phyloP scores from a whole-genome alignment of 2,329 filamentous ascomycete genomes.

The Falciphora oryzae region DNA sequence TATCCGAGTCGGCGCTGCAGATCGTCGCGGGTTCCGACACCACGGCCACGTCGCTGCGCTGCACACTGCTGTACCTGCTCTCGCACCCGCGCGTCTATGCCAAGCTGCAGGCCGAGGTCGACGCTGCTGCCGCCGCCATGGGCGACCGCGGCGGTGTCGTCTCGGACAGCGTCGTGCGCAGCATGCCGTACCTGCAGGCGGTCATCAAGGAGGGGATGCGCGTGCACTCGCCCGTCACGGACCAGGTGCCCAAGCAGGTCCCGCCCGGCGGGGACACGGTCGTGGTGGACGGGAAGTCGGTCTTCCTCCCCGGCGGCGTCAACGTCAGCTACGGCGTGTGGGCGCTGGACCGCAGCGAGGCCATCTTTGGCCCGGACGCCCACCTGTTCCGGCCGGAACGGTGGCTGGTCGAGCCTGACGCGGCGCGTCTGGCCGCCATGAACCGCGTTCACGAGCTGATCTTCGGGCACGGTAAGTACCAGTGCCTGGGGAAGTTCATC shows the following conservation, averaged over 20 bases:
- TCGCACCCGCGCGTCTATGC: constrained; percentile 12
- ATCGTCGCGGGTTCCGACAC: constrained; percentile 44
- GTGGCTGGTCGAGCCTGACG: constrained; percentile 27
- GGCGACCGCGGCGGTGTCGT: constrained; percentile 2
- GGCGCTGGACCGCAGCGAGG: constrained; percentile 7
- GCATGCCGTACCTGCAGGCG: constrained; percentile 30
- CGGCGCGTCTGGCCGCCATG: constrained; percentile 23
- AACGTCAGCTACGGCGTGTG: constrained; percentile 16
- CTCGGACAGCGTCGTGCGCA: constrained; percentile 10
- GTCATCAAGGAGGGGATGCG: constrained; percentile 33
- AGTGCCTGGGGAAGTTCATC: constrained; percentile 26
- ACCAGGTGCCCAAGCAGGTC: constrained; percentile 20
- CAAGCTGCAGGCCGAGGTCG: constrained; percentile 15
- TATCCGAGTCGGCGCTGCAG: not conserved
- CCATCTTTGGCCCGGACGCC: constrained; percentile 29
- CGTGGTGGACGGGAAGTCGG: constrained; percentile 15
- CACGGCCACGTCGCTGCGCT: constrained; percentile 41
- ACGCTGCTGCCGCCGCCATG: constrained; percentile 1
- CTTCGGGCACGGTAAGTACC: constrained; percentile 25
- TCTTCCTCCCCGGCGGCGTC: constrained; percentile 30
- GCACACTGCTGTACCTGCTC: constrained; percentile 23
- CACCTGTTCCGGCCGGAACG: constrained; percentile 37
- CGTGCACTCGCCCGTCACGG: constrained; percentile 26
- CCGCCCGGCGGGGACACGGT: constrained; percentile 25
- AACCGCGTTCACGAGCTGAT: constrained; percentile 19